Conservation (phyloP, 2,329 filamentous ascomycete genomes). For the Tolypocladium pustulatum region DNA sequence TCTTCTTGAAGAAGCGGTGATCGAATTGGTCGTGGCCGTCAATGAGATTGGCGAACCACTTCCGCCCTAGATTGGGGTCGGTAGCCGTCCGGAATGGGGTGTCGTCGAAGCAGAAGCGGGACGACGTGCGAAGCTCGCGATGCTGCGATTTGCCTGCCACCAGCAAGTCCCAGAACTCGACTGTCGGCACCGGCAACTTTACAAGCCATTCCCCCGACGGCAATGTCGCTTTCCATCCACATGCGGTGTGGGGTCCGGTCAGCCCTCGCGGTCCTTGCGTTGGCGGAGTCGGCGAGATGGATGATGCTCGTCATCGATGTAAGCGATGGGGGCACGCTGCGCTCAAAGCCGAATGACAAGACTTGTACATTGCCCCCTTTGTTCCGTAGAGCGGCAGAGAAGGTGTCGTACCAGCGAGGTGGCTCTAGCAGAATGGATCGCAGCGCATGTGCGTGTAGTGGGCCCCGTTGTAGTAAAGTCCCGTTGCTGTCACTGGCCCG, state of each 20-base stretch:
- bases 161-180: constrained; percentile 20
- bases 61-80: not conserved
- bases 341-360: constrained; percentile 25
- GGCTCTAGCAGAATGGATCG: constrained; percentile 21
- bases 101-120: not conserved
- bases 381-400: constrained; percentile 9
- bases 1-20: constrained; percentile 28
- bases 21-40: constrained; percentile 21
- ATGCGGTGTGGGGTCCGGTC: too few relatives aligned
- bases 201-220: constrained; percentile 27
- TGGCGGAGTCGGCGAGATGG: constrained; percentile 5
- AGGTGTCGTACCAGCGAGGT: constrained; percentile 22
- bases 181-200: constrained; percentile 23
- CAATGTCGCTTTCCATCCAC: constrained; percentile 12
- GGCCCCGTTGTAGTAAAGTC: constrained; percentile 9
- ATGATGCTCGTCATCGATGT: constrained; percentile 12
- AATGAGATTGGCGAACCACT: constrained; percentile 13
- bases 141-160: constrained; percentile 5
- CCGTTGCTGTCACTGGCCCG: constrained; percentile 1
- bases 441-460: constrained; percentile 18
- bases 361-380: constrained; percentile 7
- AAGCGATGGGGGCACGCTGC: constrained; percentile 21
- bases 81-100: not conserved
- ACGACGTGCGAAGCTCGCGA: not conserved
- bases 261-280: too few relatives aligned